Conservation (phyloP, 1,284 basidiomycete genomes). For the Fistulinella cinereoalba region DNA sequence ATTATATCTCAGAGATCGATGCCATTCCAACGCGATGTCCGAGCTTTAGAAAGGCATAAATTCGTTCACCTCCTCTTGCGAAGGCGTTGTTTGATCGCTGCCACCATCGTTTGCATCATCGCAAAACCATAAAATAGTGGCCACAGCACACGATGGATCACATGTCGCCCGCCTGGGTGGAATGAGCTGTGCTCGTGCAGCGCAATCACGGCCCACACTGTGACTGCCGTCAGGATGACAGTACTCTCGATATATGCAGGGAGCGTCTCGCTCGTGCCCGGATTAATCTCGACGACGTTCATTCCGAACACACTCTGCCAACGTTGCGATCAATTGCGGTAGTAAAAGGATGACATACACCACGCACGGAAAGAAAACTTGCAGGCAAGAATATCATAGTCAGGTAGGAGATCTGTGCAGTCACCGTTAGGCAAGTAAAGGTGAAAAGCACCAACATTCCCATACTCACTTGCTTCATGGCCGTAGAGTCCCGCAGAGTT, state of each 20-base stretch:
- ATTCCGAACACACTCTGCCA: constrained; percentile 37
- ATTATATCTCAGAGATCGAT: neutral
- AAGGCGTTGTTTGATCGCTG: neutral
- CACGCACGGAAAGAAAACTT: constrained; percentile 39
- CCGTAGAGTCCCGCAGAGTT: constrained; percentile 44
- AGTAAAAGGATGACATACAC: neutral
- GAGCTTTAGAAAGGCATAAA: neutral
- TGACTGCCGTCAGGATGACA: constrained; percentile 46
- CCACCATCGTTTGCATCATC: neutral
- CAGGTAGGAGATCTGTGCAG: constrained; percentile 29
- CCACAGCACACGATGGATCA: constrained; percentile 19
- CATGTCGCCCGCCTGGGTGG: constrained; percentile 10
- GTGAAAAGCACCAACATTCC: neutral
- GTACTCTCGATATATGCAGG: constrained; percentile 42
- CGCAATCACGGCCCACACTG: constrained; percentile 46
- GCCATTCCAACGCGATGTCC: neutral
- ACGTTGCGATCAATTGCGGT: neutral
- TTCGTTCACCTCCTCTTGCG: neutral
- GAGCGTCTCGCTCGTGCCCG: constrained; percentile 34
- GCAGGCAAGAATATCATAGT: constrained; percentile 34
- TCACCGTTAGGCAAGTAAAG: neutral
- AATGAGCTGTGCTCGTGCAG: constrained; percentile 28
- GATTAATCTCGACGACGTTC: constrained; percentile 42
- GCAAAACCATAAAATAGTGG: constrained; percentile 13
- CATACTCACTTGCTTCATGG: constrained; percentile 45